Evolutionary conservation across 2,329 filamentous ascomycete genomes (phyloP).

Genomic region (Scedosporium apiospermum): DNA sequence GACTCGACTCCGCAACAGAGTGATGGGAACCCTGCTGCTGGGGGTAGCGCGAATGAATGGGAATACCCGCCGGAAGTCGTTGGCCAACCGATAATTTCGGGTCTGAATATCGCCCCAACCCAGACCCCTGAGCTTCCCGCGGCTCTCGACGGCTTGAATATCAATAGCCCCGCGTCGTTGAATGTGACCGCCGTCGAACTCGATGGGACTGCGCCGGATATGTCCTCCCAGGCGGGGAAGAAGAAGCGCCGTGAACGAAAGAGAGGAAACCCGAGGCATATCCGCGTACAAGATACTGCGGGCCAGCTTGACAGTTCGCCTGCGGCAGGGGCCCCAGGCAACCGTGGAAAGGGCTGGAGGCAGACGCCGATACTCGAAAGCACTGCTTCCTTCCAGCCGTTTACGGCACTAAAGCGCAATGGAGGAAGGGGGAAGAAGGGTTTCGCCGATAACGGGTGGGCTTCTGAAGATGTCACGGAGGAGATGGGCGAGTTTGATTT

Average conservation of each 20-base stretch:
- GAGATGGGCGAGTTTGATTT: constrained; percentile 95
- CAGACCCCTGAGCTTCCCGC: not conserved
- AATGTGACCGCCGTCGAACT: not conserved
- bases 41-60: not conserved
- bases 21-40: not conserved
- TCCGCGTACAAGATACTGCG: not conserved
- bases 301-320: constrained; percentile 10
- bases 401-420: constrained; percentile 49
- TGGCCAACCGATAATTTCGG: not conserved
- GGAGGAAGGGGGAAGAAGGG: constrained; percentile 29
- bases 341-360: constrained; percentile 45
- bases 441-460: constrained; percentile 69
- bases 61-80: not conserved
- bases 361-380: constrained; percentile 52
- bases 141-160: not conserved
- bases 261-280: not conserved
- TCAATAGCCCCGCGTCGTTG: not conserved
- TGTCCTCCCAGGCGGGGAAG: not conserved
- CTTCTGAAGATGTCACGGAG: constrained; percentile 91
- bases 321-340: not conserved
- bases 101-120: not conserved
- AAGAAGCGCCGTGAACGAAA: constrained; percentile 4
- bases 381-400: constrained; percentile 53
- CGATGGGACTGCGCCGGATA: not conserved
- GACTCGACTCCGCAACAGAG: not conserved